Evolutionary conservation across 2,329 filamentous ascomycete genomes (phyloP).

Genomic region (Colletotrichum spaethianum): DNA sequence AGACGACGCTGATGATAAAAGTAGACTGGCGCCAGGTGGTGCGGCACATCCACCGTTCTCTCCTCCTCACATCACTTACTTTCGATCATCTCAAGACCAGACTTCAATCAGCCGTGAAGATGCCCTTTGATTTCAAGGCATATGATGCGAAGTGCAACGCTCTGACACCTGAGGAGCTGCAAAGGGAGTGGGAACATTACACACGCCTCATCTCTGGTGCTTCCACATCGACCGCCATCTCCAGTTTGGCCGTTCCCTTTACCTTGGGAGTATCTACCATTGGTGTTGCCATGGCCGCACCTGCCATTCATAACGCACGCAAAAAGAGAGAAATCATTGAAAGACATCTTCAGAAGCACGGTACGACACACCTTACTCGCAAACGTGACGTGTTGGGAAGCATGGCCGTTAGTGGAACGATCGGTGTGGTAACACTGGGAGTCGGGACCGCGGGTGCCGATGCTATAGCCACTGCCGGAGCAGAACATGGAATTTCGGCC

Average conservation of each 20-base stretch:
- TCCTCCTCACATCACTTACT: neutral
- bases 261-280: slow-evolving; percentile 57
- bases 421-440: slow-evolving; percentile 54
- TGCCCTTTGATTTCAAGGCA: slow-evolving; percentile 58
- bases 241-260: slow-evolving; percentile 55
- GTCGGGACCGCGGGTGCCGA: slow-evolving; percentile 54
- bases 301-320: slow-evolving; percentile 58
- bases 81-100: no score
- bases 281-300: slow-evolving; percentile 56
- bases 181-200: slow-evolving; percentile 60
- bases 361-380: slow-evolving; percentile 54
- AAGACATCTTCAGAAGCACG: slow-evolving; percentile 51
- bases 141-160: slow-evolving; percentile 57
- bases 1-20: neutral
- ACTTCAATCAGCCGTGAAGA: slow-evolving; percentile 33
- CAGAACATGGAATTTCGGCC: slow-evolving; percentile 50
- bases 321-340: slow-evolving; percentile 61
- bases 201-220: slow-evolving; percentile 57
- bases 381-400: slow-evolving; percentile 58
- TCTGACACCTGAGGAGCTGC: slow-evolving; percentile 55
- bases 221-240: slow-evolving; percentile 57
- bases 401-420: slow-evolving; percentile 54
- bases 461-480: slow-evolving; percentile 51
- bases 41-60: neutral
- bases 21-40: neutral